These are phyloP conservation scores for Auxenochlorella pyrenoidosa DNA, from an alignment of 139 green algal genomes.

Conservation along the genomic window DNA sequence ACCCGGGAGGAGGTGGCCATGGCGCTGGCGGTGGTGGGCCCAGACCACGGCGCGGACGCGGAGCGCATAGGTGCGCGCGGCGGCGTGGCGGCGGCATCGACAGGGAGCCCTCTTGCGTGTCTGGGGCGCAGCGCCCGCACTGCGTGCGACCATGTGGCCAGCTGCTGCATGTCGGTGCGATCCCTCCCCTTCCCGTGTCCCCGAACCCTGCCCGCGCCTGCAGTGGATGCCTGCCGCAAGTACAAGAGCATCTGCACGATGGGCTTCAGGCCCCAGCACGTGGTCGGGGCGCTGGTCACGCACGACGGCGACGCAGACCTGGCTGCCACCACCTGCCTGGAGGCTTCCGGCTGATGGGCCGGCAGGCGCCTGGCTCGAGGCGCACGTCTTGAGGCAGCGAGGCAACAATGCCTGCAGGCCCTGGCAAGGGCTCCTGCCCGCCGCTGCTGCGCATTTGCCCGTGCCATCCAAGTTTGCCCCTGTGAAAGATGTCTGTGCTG, in stretches of 20 bases:
- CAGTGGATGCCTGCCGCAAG: conserved; percentile 29
- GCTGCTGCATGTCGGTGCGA: no score
- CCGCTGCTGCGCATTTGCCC: no score
- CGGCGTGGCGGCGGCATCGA: no score
- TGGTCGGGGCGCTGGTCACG: conserved; percentile 13
- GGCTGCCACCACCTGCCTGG: conserved; percentile 4
- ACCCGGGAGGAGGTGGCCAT: conserved; percentile 21
- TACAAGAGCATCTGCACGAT: conserved; percentile 39
- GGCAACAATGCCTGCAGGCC: no score
- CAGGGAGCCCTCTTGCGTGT: no score
- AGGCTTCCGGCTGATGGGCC: background rate
- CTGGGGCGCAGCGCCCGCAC: no score
- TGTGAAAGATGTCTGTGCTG: no score
- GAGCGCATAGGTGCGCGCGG: background rate
- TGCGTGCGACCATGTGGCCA: no score
- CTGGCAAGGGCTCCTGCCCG: no score
- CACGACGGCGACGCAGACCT: background rate
- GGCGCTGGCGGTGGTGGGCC: conserved; percentile 10
- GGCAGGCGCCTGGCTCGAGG: no score
- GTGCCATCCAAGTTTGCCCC: no score
- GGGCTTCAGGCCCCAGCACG: conserved; percentile 5
- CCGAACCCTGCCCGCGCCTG: background rate
- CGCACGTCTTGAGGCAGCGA: no score
- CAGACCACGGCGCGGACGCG: background rate
- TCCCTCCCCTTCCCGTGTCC: background rate